Percentiles rank a stretch among this genome's conserved stretches.
phyloP scores from a whole-genome alignment of 768 basidiomycete genomes.

The Pisolithus orientalis region DNA sequence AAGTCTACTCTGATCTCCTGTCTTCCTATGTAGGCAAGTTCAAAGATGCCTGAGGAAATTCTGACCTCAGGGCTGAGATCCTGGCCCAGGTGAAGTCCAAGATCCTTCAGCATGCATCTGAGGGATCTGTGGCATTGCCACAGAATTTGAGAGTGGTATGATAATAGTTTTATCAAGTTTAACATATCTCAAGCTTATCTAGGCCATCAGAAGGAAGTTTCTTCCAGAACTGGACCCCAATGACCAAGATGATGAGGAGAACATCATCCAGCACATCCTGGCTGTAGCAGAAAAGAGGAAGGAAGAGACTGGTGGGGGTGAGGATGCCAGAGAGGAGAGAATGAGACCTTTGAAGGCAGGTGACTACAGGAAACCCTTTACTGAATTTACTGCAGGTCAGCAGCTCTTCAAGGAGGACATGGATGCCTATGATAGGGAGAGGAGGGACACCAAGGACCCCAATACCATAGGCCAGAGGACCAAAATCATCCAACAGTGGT shows the following conservation, averaged over 20 bases:
- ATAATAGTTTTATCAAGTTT: too few species aligned
- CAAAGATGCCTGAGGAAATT: neutral
- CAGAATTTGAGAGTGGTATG: too few species aligned
- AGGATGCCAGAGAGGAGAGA: neutral
- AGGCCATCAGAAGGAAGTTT: too few species aligned
- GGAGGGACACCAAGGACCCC: neutral
- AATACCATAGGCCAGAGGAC: neutral
- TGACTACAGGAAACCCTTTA: too few species aligned
- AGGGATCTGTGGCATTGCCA: neutral
- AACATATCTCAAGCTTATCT: too few species aligned
- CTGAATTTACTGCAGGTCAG: too few species aligned
- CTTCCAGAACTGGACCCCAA: too few species aligned
- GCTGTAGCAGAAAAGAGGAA: neutral
- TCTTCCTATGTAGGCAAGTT: neutral
- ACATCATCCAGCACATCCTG: too few species aligned
- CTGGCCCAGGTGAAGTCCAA: too few species aligned
- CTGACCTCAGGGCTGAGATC: neutral
- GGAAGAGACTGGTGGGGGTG: neutral
- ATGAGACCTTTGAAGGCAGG: neutral
- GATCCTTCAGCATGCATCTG: neutral
- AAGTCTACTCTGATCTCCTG: neutral
- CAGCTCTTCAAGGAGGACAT: neutral
- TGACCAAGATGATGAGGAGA: too few species aligned
- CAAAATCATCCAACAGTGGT: too few species aligned
- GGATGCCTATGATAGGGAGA: neutral